Evolutionary conservation across 495 filamentous ascomycete genomes (phyloP), one percentile per base, ranked within the genome.

Genomic region (Rhypophila decipiens): DNA sequence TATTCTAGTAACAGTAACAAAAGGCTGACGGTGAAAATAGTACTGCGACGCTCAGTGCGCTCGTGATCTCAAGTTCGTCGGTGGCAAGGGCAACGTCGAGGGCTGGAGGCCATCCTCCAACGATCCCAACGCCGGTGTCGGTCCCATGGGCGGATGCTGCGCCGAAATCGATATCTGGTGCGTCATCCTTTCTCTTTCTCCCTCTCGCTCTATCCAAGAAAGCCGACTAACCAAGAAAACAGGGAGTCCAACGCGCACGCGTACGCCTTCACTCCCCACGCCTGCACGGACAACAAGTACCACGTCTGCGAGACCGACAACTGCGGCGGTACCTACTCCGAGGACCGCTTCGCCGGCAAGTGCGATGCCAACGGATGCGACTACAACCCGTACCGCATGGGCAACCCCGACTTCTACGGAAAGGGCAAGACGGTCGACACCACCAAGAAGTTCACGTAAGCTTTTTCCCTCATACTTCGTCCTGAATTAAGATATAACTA

Each of bases 301-400:
- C 67, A 69, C 58, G 69, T 78, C 57, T 88, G 85, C 67, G 68
- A 71, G 24, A 67, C 44, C 1, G 51, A 57, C 49, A 47, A 12
- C 18, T 78, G 74, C 57, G 74, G 74, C 45, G 74, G 74, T 24
- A 76, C 72, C 9, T 78, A 78, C 64, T 74, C 70, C 7, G 64
- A 66, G 12, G 64, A 71, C 59, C 65, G 74, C 55, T 78, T 73
- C 58, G 66, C 66, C 42, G 81, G 76, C 41, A 72, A 77, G 47
- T 90, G 86, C 58, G 87, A 90, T 55, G 80, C 86, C 52, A 83
- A 75, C 64, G 72, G 72, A 42, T 90, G 86, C 65, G 85, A 88
- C 56, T 87, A 83, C 76, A 90, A 90, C 77, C 74, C 82, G 5
- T 88, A 81, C 76, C 77, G 77, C 51, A 72, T 80, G 70, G 83